Evolutionary conservation across 2,329 filamentous ascomycete genomes (phyloP).

Genomic region (Aurifilum marmelostoma): DNA sequence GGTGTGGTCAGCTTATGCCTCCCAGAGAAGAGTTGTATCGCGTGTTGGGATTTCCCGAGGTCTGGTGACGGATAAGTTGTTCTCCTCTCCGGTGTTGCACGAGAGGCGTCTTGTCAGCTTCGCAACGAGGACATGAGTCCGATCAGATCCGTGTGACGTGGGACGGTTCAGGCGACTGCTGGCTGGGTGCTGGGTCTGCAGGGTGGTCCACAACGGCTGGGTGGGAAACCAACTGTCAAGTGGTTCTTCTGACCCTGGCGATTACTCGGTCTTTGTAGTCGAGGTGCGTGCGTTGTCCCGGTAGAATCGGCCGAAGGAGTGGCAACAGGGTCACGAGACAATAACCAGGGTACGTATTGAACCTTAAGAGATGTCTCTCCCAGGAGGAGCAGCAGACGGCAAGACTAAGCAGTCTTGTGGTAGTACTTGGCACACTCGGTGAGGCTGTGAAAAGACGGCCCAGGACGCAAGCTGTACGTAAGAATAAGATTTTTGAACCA

Average conservation of each 20-base stretch:
- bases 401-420: not conserved
- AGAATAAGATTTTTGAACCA: not conserved
- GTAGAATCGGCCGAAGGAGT: slow-evolving; percentile 21
- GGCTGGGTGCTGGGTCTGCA: not conserved
- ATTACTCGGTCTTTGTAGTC: slow-evolving; percentile 11
- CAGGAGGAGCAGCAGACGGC: not conserved
- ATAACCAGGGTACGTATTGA: slow-evolving; percentile 12
- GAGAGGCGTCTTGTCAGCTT: slow-evolving; percentile 21
- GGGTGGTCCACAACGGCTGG: not conserved
- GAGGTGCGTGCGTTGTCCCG: slow-evolving; percentile 10
- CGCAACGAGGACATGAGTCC: slow-evolving; percentile 24
- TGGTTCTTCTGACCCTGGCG: slow-evolving; percentile 1
- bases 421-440: not conserved
- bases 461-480: not conserved
- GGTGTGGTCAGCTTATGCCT: slow-evolving; percentile 25
- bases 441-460: not conserved
- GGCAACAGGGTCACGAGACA: slow-evolving; percentile 26
- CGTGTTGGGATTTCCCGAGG: slow-evolving; percentile 16
- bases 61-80: slow-evolving; percentile 18
- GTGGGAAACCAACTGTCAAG: not conserved
- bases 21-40: slow-evolving; percentile 9
- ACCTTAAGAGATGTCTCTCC: slow-evolving; percentile 4
- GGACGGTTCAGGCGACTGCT: slow-evolving; percentile 1
- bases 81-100: slow-evolving; percentile 25
- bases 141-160: slow-evolving; percentile 3